Conservation (phyloP, 2,329 filamentous ascomycete species). For the Neofusicoccum laricinum region DNA sequence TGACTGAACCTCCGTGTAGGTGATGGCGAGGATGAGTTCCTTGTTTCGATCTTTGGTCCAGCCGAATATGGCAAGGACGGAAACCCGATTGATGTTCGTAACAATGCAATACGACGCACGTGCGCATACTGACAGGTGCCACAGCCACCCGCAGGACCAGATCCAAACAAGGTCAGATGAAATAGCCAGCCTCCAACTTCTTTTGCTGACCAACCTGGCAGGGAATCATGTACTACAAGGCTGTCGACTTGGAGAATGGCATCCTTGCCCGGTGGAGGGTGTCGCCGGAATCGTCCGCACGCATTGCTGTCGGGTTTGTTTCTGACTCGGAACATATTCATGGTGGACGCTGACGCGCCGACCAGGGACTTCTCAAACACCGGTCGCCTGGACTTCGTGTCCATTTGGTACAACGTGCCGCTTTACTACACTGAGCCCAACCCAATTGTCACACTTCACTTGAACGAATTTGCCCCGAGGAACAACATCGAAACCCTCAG, state of each 20-base stretch:
- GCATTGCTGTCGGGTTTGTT: slow-evolving; percentile 19
- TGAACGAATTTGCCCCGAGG: slow-evolving; percentile 15
- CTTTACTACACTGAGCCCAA: slow-evolving; percentile 20
- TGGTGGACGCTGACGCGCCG: background rate
- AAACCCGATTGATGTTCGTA: background rate
- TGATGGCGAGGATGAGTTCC: slow-evolving; percentile 24
- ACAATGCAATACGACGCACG: background rate
- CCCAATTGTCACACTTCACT: slow-evolving; percentile 20
- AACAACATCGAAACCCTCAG: background rate
- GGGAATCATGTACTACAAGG: slow-evolving; percentile 24
- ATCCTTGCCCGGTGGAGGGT: slow-evolving; percentile 24
- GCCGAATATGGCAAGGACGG: slow-evolving; percentile 14
- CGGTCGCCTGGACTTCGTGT: slow-evolving; percentile 20
- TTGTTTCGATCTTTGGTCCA: slow-evolving; percentile 22
- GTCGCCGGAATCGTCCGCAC: slow-evolving; percentile 21
- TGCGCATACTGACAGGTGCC: background rate
- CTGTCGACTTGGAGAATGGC: slow-evolving; percentile 21
- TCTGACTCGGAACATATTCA: too few species aligned
- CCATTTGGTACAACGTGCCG: slow-evolving; percentile 22
- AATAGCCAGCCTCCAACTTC: background rate
- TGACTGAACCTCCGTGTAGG: background rate
- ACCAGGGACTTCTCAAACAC: slow-evolving; percentile 18
- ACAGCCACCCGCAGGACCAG: background rate
- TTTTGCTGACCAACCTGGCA: background rate
- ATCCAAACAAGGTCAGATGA: background rate